Evolutionary conservation across 192 early-diverging fungal genomes (phyloP), one percentile per base, ranked within the genome.

Genomic region (Coemansia sp.): DNA sequence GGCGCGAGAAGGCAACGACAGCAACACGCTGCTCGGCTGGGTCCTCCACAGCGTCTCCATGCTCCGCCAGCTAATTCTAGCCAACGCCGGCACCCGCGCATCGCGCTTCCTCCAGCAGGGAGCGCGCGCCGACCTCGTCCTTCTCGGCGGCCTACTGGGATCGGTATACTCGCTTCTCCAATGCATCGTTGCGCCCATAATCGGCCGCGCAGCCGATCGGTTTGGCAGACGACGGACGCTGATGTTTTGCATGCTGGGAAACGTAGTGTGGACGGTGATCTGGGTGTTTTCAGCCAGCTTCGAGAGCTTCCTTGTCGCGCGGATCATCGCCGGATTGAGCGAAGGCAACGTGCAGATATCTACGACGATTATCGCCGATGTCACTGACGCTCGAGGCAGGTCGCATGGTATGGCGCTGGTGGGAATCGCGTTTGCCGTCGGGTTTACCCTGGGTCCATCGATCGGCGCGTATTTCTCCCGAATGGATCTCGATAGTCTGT

Each of bases 291-390:
- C 93, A 0, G 70, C 82, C 36, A 84, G 90, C 14, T 99, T 99
- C 63, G 81, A 85, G 42, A 67, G 83, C 28, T 99, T 99, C 69
- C 83, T 99, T 27, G 65, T 87, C 6, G 89, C 94, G 6, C 81
- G 97, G 10, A 74, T 96, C 42, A 84, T 99, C 45, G 97, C 90
- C 4, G 97, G 97, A 11, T 79, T 99, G 58, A 94, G 91, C 53
- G 97, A 99, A 68, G 97, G 97, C 46, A 99, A 99, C 65, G 93
- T 99, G 16, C 97, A 99, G 77, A 85, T 99, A 46, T 92, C 90
- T 3, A 92, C 93, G 36, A 95, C 97, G 0, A 94, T 97, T 69
- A 94, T 99, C 42, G 90, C 93, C 18, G 97, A 99, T 65, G 84
- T 97, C 50, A 97, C 97, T 0, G 88, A 89, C 0, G 76, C 83